phyloP scores from a whole-genome alignment of 2,329 filamentous ascomycete genomes.

The Zymoseptoria crescenta region DNA sequence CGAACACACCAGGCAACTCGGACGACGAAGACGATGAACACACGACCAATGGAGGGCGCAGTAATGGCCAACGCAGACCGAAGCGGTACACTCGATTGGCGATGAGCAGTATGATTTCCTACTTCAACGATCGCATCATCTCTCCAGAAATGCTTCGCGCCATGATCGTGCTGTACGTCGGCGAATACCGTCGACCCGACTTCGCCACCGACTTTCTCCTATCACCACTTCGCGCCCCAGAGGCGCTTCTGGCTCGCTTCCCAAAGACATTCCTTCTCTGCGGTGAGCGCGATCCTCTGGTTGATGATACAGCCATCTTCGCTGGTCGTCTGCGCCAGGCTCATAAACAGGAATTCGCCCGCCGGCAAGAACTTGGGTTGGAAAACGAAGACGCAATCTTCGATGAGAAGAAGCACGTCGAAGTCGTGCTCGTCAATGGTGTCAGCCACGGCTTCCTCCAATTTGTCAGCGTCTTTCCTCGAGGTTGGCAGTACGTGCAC shows the following conservation, averaged over 20 bases:
- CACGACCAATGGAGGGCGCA: constrained; percentile 1
- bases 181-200: constrained; percentile 84
- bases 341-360: constrained; percentile 52
- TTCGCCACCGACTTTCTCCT: constrained; percentile 87
- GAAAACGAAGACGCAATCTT: constrained; percentile 46
- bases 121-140: constrained; percentile 91
- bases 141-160: constrained; percentile 98
- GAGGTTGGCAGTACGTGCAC: constrained; percentile 81
- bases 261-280: constrained; percentile 93
- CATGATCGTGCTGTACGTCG: constrained; percentile 97
- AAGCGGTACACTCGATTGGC: constrained; percentile 63
- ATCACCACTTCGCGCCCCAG: constrained; percentile 82
- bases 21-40: constrained; percentile 57
- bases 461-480: constrained; percentile 79
- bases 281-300: constrained; percentile 87
- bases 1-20: constrained; percentile 71
- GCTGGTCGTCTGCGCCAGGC: constrained; percentile 79
- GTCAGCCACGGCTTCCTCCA: constrained; percentile 92
- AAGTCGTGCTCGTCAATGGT: constrained; percentile 78
- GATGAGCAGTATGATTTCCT: constrained; percentile 94
- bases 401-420: constrained; percentile 56
- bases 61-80: not conserved
- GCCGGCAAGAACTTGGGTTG: constrained; percentile 49
- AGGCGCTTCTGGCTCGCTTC: constrained; percentile 73
- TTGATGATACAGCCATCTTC: constrained; percentile 96